phyloP scores from a whole-genome alignment of 768 basidiomycete genomes.

The Tylopilus plumbeoviolaceoides region DNA sequence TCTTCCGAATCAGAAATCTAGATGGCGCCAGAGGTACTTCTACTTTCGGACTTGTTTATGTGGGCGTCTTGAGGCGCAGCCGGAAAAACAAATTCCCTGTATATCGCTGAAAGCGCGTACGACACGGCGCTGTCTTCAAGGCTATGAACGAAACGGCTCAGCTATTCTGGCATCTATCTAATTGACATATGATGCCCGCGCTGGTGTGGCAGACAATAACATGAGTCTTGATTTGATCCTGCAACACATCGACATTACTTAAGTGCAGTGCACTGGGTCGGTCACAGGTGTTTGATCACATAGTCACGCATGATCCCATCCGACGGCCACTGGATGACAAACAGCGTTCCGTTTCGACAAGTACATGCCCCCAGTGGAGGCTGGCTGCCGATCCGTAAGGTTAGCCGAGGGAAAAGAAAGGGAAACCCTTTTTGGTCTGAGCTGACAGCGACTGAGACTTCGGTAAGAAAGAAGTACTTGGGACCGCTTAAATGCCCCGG shows the following conservation, averaged over 20 bases:
- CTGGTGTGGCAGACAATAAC: background rate
- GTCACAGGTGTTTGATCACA: background rate
- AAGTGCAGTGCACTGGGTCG: background rate
- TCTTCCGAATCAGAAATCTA: background rate
- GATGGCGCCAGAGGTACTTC: background rate
- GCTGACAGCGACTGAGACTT: background rate
- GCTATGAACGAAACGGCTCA: background rate
- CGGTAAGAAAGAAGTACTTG: background rate
- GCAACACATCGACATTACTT: background rate
- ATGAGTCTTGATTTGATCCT: background rate
- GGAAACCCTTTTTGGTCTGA: background rate
- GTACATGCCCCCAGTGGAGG: no score
- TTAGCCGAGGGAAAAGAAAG: background rate
- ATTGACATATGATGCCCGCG: conserved; percentile 1
- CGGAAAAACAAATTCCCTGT: background rate
- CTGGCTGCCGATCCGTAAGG: background rate
- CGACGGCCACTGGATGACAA: background rate
- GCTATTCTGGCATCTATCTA: background rate
- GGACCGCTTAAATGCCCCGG: background rate
- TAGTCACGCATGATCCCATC: background rate
- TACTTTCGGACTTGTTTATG: background rate
- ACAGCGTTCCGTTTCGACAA: background rate
- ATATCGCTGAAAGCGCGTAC: background rate
- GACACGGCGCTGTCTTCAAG: background rate
- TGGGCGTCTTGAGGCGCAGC: background rate